These are phyloP conservation scores for Oryza australiensis DNA, from an alignment of 176 grass and related monocot genomes.

Conservation along the genomic window DNA sequence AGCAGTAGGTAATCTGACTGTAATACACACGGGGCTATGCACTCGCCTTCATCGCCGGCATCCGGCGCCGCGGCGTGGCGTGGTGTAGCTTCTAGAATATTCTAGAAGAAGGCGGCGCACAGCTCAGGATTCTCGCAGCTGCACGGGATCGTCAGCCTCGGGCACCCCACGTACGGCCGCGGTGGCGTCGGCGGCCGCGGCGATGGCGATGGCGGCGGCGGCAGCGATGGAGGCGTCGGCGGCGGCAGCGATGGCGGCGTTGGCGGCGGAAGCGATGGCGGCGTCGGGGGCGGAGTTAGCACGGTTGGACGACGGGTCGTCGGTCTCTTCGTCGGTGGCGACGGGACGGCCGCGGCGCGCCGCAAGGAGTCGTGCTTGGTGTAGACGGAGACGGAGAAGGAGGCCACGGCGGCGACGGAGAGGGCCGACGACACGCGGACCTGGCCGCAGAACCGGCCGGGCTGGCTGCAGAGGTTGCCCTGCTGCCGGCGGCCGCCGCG, in stretches of 20 bases:
- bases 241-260: too few species aligned
- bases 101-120: constrained; percentile 5
- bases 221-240: too few species aligned
- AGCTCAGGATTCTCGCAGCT: constrained; percentile 10
- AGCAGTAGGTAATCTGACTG: too few species aligned
- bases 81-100: not conserved
- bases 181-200: too few species aligned
- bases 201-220: too few species aligned
- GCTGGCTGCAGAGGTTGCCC: not conserved
- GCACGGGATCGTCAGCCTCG: not conserved
- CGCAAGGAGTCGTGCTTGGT: not conserved
- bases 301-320: too few species aligned
- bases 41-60: too few species aligned
- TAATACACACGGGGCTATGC: too few species aligned
- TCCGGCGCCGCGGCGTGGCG: too few species aligned
- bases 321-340: not conserved
- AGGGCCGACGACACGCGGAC: not conserved
- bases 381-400: not conserved
- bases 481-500: not conserved
- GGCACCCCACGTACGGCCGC: not conserved
- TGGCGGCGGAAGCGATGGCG: too few species aligned
- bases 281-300: too few species aligned
- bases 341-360: too few species aligned
- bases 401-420: not conserved
- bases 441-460: constrained; percentile 2